Conservation (phyloP, 2,329 filamentous ascomycete species). For the Alternaria sp. region DNA sequence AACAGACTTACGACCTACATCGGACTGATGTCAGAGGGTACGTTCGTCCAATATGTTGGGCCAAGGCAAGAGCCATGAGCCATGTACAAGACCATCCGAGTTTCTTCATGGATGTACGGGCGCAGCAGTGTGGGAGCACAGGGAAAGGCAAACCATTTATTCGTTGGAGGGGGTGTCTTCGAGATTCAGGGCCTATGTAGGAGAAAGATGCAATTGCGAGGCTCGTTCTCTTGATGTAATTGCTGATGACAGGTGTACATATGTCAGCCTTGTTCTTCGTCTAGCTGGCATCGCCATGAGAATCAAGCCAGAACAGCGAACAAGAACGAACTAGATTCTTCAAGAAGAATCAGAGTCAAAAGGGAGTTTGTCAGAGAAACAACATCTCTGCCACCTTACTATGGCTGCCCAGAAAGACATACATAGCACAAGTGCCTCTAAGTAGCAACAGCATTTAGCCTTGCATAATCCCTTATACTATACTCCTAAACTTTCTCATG, state of each 20-base stretch:
- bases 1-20: not conserved
- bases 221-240: not conserved
- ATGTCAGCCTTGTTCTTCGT: not conserved
- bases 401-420: too few species aligned
- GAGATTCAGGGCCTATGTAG: not conserved
- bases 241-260: not conserved
- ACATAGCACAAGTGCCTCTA: too few species aligned
- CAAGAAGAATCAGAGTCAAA: not conserved
- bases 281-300: not conserved
- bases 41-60: not conserved
- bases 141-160: not conserved
- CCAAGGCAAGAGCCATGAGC: not conserved
- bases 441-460: too few species aligned
- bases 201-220: not conserved
- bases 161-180: not conserved
- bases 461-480: too few species aligned
- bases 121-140: not conserved
- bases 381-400: too few species aligned
- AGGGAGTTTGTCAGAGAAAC: not conserved
- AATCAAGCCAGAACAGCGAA: not conserved
- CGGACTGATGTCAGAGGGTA: not conserved
- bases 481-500: not conserved
- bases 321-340: not conserved
- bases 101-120: not conserved
- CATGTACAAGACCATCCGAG: not conserved